Evolutionary conservation across 306 rosid genomes (phyloP).

Genomic region (Dicorynia guianensis): DNA sequence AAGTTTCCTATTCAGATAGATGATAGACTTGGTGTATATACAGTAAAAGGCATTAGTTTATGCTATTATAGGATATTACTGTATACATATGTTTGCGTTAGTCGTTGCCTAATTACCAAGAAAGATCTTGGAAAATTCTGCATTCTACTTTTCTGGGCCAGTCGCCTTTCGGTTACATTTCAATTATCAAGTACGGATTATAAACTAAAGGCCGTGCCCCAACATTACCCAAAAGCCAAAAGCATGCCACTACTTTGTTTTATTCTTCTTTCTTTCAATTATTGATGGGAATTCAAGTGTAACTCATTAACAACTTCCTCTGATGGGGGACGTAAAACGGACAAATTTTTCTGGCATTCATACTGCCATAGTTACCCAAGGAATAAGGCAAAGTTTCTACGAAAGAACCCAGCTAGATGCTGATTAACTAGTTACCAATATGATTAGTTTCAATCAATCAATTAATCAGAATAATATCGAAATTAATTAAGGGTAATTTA

Average conservation of each 20-base stretch:
- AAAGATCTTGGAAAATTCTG: conserved; percentile 26
- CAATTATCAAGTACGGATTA: conserved; percentile 11
- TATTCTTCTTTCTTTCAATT: conserved; percentile 5
- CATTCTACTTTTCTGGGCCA: conserved; percentile 3
- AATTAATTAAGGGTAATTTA: background rate
- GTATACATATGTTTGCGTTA: background rate
- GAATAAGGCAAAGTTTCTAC: background rate
- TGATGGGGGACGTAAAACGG: background rate
- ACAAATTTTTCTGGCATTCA: background rate
- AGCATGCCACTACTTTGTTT: background rate
- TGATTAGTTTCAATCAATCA: too few species aligned
- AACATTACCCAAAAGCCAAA: background rate
- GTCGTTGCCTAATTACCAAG: conserved; percentile 8
- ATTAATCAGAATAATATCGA: background rate
- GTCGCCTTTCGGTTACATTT: background rate
- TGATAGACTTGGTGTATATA: too few species aligned
- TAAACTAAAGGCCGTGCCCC: background rate
- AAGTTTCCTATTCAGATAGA: too few species aligned
- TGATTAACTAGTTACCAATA: too few species aligned
- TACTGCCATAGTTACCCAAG: background rate
- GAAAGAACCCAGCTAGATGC: too few species aligned
- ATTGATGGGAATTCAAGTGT: background rate
- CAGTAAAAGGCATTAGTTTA: too few species aligned
- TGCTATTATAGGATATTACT: background rate
- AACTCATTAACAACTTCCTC: background rate